Percentiles rank a stretch among this genome's conserved stretches.
phyloP scores from a whole-genome alignment of 1,284 basidiomycete genomes.

The Sphagnurus paluster region DNA sequence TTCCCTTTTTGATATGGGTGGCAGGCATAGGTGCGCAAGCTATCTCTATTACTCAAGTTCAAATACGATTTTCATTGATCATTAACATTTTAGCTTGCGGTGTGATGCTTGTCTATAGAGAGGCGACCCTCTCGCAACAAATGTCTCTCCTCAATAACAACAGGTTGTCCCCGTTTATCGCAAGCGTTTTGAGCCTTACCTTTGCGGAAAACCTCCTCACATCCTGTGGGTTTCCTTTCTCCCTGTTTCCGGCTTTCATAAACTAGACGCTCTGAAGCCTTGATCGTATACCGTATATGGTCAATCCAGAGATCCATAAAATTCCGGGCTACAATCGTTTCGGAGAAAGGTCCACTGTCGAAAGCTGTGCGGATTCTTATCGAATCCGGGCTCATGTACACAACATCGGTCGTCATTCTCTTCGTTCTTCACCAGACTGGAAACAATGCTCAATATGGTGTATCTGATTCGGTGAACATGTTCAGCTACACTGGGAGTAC shows the following conservation, averaged over 20 bases:
- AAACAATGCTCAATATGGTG: conserved; percentile 34
- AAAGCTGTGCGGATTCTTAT: conserved; percentile 34
- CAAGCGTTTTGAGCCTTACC: conserved; percentile 35
- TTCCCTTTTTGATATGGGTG: conserved; percentile 32
- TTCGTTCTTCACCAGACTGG: conserved; percentile 29
- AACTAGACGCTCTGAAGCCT: conserved; percentile 19
- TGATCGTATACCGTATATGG: conserved; percentile 39
- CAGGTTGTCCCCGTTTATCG: conserved; percentile 35
- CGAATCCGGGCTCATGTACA: conserved; percentile 41
- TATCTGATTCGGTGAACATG: conserved; percentile 33
- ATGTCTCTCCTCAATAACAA: conserved; percentile 26
- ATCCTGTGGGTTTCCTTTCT: conserved; percentile 31
- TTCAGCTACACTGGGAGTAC: not conserved
- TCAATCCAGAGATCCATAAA: conserved; percentile 20
- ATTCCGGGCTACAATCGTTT: conserved; percentile 17
- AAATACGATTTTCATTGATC: not conserved
- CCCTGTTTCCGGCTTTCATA: not conserved
- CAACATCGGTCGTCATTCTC: conserved; percentile 21
- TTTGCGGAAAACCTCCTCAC: conserved; percentile 35
- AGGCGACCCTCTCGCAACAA: conserved; percentile 25
- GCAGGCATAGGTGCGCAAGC: conserved; percentile 21
- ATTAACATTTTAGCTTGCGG: conserved; percentile 26
- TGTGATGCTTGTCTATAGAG: conserved; percentile 29
- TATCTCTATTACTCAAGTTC: not conserved
- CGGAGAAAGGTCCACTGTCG: conserved; percentile 24